phyloP scores from a whole-genome alignment of 2,329 filamentous ascomycete species.

The Stachybotrys echinatus region DNA sequence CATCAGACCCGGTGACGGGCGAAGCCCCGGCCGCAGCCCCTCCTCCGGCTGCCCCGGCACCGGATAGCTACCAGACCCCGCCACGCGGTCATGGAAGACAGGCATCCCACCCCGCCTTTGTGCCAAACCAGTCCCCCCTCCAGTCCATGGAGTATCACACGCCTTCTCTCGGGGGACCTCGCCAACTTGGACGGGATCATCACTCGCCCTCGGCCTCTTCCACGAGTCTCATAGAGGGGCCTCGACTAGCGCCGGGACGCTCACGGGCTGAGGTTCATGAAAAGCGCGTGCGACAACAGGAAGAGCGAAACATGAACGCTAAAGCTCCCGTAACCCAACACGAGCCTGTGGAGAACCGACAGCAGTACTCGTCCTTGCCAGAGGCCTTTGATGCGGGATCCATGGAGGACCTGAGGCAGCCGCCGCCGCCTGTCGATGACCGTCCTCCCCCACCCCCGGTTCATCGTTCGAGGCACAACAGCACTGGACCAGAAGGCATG shows the following conservation, averaged over 20 bases:
- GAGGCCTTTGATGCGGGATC: conserved; percentile 24
- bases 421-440: conserved; percentile 32
- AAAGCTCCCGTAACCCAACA: conserved; percentile 22
- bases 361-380: conserved; percentile 25
- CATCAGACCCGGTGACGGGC: conserved; percentile 66
- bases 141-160: conserved; percentile 47
- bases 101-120: conserved; percentile 28
- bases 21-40: conserved; percentile 32
- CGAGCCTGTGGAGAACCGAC: conserved; percentile 31
- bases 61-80: conserved; percentile 41
- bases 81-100: conserved; percentile 40
- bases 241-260: conserved; percentile 9
- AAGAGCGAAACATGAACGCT: conserved; percentile 31
- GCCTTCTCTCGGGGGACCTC: conserved; percentile 27
- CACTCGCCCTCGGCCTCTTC: conserved; percentile 24
- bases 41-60: conserved; percentile 22
- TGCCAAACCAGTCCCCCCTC: conserved; percentile 48
- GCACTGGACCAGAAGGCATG: conserved; percentile 34
- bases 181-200: conserved; percentile 28
- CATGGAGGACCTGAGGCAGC: conserved; percentile 25
- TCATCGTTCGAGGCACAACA: conserved; percentile 44
- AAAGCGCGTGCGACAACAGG: conserved; percentile 24
- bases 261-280: conserved; percentile 31
- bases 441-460: conserved; percentile 52
- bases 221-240: conserved; percentile 9